These are phyloP conservation scores for Candolleomyces eurysporus DNA, from an alignment of 768 basidiomycete species.

Conservation along the genomic window DNA sequence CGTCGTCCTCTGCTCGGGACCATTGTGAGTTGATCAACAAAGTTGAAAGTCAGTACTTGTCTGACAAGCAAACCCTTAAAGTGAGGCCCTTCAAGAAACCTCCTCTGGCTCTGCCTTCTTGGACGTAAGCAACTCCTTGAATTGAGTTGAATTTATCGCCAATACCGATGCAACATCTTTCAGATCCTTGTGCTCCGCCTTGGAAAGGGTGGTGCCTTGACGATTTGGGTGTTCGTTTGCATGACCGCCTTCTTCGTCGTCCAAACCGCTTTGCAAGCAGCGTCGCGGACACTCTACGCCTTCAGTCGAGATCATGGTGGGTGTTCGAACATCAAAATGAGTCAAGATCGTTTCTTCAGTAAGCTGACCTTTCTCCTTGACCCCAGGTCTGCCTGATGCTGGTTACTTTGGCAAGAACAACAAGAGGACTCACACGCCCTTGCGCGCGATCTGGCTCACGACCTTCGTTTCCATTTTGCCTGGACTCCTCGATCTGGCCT, in stretches of 20 bases:
- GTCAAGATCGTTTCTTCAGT: background rate
- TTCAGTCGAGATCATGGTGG: constrained; percentile 78
- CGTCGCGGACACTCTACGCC: constrained; percentile 78
- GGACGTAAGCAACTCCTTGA: constrained; percentile 35
- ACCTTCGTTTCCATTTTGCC: constrained; percentile 67
- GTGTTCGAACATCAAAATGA: constrained; percentile 5
- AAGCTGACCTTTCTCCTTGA: constrained; percentile 6
- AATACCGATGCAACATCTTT: constrained; percentile 2
- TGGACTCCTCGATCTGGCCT: constrained; percentile 74
- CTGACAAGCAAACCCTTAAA: background rate
- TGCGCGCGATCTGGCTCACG: constrained; percentile 74
- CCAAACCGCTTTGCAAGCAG: constrained; percentile 79
- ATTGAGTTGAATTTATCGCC: background rate
- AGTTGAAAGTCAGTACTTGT: too few relatives aligned
- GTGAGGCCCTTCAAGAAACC: constrained; percentile 40
- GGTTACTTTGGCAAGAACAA: constrained; percentile 76
- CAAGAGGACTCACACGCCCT: constrained; percentile 63
- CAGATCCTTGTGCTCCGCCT: constrained; percentile 76
- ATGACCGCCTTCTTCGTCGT: constrained; percentile 85
- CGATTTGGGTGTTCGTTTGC: constrained; percentile 82
- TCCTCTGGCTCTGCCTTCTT: constrained; percentile 72
- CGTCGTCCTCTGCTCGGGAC: constrained; percentile 79
- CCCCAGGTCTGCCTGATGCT: constrained; percentile 65
- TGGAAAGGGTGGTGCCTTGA: constrained; percentile 72
- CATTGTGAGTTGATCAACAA: constrained; percentile 46